Evolutionary conservation across 495 filamentous ascomycete genomes (phyloP), one percentile per base, ranked within the genome.

Genomic region (Daldinia vernicosa): DNA sequence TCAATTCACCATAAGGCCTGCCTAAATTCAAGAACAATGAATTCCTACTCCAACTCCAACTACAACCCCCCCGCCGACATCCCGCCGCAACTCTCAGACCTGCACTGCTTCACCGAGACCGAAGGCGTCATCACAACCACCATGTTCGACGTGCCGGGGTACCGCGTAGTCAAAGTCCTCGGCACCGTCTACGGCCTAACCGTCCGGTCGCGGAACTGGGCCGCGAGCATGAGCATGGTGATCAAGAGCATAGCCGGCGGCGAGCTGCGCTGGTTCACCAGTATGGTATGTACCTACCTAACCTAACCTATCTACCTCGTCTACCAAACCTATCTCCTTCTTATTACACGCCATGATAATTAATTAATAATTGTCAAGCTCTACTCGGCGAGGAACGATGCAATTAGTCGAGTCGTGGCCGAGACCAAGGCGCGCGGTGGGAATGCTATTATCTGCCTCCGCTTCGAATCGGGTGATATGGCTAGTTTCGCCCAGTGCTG

Each of bases 21-120:
- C 35, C 35, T 6, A 39, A 39, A 39, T 11, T 9, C 30, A 39
- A 39, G 14, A n/a, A 64, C 28, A 11, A 70, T 60, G 60, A 28
- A 12, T 6, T 43, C 53, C 14, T 63, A 62, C 40, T 47, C 58
- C 51, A 43, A 30, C 32, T 43, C 53, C 14, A 63, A 62, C 40
- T 47, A 54, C 51, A 43, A 30, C 32, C 45, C 51, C 56, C 67
- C 65, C 4, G 71, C 76, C 26, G 66, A 80, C 50, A 63, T 82
- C 56, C 78, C 80, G 0, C 72, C 75, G 2, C 61, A 74, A 26
- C 52, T 84, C 28, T 77, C 77, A 9, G 81, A 83, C 61, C 76
- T 82, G 2, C 80, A 82, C 76, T 88, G 85, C 80, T 89, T 87
- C 83, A 84, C 83, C 69, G 87, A 89, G 56, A 88, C 87, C 28